Conservation (phyloP, 2,329 filamentous ascomycete genomes). For the Clonostachys sp. region DNA sequence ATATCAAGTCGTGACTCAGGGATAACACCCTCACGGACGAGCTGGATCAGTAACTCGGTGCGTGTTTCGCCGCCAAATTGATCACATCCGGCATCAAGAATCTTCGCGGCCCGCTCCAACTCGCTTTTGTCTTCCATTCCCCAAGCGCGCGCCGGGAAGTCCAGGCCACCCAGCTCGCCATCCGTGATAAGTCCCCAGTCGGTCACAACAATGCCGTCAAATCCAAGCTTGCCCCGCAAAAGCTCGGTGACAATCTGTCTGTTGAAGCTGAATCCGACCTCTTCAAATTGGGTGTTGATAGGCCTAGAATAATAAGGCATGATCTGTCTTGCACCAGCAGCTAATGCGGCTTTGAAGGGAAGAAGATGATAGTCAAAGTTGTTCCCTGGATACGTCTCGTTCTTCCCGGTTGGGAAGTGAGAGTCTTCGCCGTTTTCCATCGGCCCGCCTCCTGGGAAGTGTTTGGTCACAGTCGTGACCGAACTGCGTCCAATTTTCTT, state of each 20-base stretch:
- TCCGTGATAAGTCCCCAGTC: conserved; percentile 51
- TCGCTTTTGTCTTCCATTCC: conserved; percentile 39
- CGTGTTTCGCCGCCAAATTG: conserved; percentile 45
- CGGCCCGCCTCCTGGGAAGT: conserved; percentile 47
- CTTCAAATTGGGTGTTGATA: conserved; percentile 37
- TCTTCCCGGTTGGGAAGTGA: conserved; percentile 47
- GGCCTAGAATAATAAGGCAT: conserved; percentile 48
- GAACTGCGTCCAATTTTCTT: conserved; percentile 32
- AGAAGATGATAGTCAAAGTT: conserved; percentile 45
- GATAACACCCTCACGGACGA: conserved; percentile 31
- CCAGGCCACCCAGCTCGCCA: conserved; percentile 29
- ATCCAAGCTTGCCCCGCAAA: conserved; percentile 39
- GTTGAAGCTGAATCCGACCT: conserved; percentile 46
- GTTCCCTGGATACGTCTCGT: conserved; percentile 42
- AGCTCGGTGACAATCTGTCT: conserved; percentile 44
- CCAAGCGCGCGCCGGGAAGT: conserved; percentile 44
- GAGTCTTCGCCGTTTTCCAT: conserved; percentile 44
- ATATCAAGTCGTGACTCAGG: conserved; percentile 36
- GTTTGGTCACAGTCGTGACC: conserved; percentile 44
- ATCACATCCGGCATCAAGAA: conserved; percentile 46
- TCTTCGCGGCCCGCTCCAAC: conserved; percentile 30
- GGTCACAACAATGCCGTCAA: conserved; percentile 42
- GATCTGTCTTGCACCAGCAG: conserved; percentile 42
- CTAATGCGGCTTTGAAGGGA: conserved; percentile 45
- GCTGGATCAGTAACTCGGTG: conserved; percentile 41